These are phyloP conservation scores for Chalciporus piperatus DNA, from an alignment of 768 basidiomycete genomes.

Conservation along the genomic window DNA sequence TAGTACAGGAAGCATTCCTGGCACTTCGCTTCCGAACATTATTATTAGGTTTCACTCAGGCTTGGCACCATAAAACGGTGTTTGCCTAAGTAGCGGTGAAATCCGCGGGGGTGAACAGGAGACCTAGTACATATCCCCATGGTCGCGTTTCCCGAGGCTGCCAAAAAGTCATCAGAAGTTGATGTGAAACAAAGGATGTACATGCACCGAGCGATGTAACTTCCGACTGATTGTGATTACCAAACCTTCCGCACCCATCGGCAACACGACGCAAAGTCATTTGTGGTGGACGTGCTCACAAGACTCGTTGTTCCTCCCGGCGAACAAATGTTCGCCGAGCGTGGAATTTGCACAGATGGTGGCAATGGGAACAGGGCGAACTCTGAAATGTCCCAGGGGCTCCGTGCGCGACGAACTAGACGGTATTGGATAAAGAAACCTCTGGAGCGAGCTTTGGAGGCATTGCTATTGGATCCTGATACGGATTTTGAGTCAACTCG, in stretches of 20 bases:
- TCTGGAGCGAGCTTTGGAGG: neutral
- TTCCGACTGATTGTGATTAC: neutral
- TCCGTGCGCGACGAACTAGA: neutral
- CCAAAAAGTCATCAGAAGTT: neutral
- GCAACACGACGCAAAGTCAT: neutral
- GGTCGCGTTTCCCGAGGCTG: neutral
- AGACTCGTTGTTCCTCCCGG: conserved; percentile 8
- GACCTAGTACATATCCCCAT: no score
- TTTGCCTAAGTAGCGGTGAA: no score
- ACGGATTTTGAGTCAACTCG: neutral
- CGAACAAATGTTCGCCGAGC: conserved; percentile 4
- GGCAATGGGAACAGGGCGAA: neutral
- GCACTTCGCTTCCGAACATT: neutral
- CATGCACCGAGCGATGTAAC: neutral
- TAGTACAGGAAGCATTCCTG: no score
- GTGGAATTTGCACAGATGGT: neutral
- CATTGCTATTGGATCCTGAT: neutral
- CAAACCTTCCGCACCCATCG: conserved; percentile 1
- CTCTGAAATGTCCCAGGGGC: no score
- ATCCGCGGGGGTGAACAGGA: no score
- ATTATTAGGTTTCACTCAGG: neutral
- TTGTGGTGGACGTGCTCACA: neutral
- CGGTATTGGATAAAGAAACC: neutral
- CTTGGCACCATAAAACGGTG: neutral
- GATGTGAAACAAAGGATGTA: neutral